Evolutionary conservation across 352 stramenopile species (phyloP).

Genomic region (Phytophthora quininea): DNA sequence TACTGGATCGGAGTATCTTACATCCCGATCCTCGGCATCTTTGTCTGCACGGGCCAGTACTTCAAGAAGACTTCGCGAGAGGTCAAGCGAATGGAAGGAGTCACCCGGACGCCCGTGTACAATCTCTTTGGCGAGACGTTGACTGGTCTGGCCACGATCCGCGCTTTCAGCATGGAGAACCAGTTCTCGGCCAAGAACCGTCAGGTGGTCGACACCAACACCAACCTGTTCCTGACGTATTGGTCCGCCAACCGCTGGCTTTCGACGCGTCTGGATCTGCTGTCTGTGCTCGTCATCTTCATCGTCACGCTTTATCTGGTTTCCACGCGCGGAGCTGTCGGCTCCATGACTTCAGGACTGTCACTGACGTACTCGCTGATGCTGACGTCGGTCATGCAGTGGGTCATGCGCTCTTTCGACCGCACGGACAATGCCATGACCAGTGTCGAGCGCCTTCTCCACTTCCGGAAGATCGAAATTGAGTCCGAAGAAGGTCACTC

Average conservation of each 20-base stretch:
- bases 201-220: constrained; percentile 34
- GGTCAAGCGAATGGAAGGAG: constrained; percentile 92
- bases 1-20: constrained; percentile 47
- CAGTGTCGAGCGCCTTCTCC: constrained; percentile 27
- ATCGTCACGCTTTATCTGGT: constrained; percentile 86
- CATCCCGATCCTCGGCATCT: constrained; percentile 59
- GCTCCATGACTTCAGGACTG: constrained; percentile 16
- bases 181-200: constrained; percentile 37
- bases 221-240: constrained; percentile 35
- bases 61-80: constrained; percentile 83
- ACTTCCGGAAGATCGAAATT: constrained; percentile 37
- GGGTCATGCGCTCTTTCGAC: constrained; percentile 15
- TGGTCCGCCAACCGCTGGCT: constrained; percentile 87
- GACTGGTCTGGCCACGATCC: no score
- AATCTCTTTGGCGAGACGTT: no score
- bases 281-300: constrained; percentile 81
- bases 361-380: constrained; percentile 33
- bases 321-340: constrained; percentile 33
- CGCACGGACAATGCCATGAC: constrained; percentile 51
- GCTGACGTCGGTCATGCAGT: constrained; percentile 47
- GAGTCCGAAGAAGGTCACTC: constrained; percentile 18
- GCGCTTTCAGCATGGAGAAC: constrained; percentile 7
- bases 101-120: constrained; percentile 38
- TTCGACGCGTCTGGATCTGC: constrained; percentile 84
- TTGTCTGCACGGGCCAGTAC: constrained; percentile 70